Evolutionary conservation across 192 early-diverging fungal species (phyloP).

Genomic region (Coemansia umbellata): DNA sequence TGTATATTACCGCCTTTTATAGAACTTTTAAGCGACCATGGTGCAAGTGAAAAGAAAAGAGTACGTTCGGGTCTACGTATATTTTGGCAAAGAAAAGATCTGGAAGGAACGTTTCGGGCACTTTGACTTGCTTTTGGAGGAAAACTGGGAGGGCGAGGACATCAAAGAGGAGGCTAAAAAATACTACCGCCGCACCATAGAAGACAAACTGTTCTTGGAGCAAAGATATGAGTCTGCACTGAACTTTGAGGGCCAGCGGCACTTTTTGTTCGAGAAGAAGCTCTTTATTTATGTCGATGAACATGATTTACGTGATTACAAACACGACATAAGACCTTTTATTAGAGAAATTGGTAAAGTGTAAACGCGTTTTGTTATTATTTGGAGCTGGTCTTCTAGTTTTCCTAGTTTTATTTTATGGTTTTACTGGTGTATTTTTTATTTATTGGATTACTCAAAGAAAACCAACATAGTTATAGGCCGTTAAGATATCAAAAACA

Average conservation of each 20-base stretch:
- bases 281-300: background rate
- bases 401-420: too few relatives aligned
- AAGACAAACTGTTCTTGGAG: background rate
- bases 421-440: too few relatives aligned
- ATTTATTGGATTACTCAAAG: too few relatives aligned
- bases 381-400: too few relatives aligned
- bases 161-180: background rate
- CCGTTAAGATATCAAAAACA: too few relatives aligned
- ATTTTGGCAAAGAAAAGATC: background rate
- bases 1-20: too few relatives aligned
- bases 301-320: background rate
- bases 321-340: background rate
- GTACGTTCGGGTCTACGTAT: background rate
- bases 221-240: background rate
- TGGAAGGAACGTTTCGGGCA: background rate
- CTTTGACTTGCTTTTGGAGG: background rate
- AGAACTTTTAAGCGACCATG: too few relatives aligned
- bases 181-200: background rate
- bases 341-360: background rate
- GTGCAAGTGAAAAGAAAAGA: too few relatives aligned
- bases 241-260: background rate
- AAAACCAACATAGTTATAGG: too few relatives aligned
- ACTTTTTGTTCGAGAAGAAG: background rate
- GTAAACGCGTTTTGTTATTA: too few relatives aligned
- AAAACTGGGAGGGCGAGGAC: background rate